Conservation (phyloP, 306 rosid species). For the Potentilla sterilis region DNA sequence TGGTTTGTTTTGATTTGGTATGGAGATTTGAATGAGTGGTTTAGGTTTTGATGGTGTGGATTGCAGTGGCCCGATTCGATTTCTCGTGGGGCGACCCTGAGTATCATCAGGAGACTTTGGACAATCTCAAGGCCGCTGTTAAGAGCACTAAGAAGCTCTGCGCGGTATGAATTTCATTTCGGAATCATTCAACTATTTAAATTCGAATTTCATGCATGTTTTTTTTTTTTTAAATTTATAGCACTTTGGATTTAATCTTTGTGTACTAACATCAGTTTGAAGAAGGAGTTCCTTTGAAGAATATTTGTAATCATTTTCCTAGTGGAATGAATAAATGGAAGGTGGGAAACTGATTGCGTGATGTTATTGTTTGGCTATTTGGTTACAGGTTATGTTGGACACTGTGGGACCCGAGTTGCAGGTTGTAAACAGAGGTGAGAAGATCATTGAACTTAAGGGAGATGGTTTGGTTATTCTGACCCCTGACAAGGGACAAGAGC, state of each 20-base stretch:
- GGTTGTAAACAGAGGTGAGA: constrained; percentile 65
- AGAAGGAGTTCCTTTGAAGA: not conserved
- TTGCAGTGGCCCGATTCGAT: constrained; percentile 90
- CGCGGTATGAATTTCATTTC: constrained; percentile 59
- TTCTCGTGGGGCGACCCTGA: constrained; percentile 80
- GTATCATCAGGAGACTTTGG: constrained; percentile 88
- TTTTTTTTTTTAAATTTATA: not conserved
- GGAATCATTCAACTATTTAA: not conserved
- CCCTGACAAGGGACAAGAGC: constrained; percentile 67
- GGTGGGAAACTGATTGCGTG: constrained; percentile 20
- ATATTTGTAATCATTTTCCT: not conserved
- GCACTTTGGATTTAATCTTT: not conserved
- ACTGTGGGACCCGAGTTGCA: constrained; percentile 87
- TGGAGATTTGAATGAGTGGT: not conserved
- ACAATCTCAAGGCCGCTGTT: constrained; percentile 80
- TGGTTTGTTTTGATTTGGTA: not conserved
- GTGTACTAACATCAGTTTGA: not conserved
- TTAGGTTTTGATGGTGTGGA: not conserved
- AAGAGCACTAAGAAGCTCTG: constrained; percentile 89
- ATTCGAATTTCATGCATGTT: not conserved
- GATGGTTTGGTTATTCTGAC: constrained; percentile 66
- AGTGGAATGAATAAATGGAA: not conserved
- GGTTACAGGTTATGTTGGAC: constrained; percentile 75
- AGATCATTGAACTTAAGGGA: constrained; percentile 52
- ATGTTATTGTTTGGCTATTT: not conserved